Conservation (phyloP, 1,139 yeast species). For the Pneumocystis sp. region DNA sequence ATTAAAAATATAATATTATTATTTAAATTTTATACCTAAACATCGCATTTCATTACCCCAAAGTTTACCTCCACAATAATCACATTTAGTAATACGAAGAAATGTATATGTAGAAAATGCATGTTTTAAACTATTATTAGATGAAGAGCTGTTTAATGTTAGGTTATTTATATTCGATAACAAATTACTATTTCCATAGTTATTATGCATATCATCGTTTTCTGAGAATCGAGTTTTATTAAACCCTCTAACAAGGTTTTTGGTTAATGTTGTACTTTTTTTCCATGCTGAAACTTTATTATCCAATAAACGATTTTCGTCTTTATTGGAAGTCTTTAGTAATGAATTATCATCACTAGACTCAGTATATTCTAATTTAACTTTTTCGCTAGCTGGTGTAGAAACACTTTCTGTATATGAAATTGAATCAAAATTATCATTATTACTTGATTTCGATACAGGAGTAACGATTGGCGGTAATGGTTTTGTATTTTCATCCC, state of each 20-base stretch:
- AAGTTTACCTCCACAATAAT: slow-evolving; percentile 5
- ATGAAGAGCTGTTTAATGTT: background rate
- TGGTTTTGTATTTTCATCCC: background rate
- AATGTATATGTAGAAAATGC: background rate
- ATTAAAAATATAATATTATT: background rate
- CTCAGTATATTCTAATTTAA: background rate
- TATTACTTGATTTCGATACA: background rate
- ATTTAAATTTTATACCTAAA: background rate
- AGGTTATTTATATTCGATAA: background rate
- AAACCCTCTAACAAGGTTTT: slow-evolving; percentile 22
- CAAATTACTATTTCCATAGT: background rate
- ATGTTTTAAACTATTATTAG: background rate
- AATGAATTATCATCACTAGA: background rate
- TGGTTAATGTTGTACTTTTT: slow-evolving; percentile 25
- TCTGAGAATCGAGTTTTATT: slow-evolving; percentile 24
- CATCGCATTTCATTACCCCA: slow-evolving; percentile 9
- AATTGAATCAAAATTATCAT: background rate
- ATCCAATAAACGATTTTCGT: background rate
- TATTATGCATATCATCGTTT: slow-evolving; percentile 5
- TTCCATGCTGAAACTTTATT: background rate
- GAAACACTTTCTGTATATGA: slow-evolving; percentile 1
- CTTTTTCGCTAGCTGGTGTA: background rate
- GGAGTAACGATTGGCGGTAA: background rate
- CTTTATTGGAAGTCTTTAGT: background rate
- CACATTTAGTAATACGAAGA: slow-evolving; percentile 4